A percentile compares a stretch with the other conserved stretches of the same genome.
These are phyloP conservation scores for Oemleria cerasiformis DNA, from an alignment of 306 rosid species.

Conservation along the genomic window DNA sequence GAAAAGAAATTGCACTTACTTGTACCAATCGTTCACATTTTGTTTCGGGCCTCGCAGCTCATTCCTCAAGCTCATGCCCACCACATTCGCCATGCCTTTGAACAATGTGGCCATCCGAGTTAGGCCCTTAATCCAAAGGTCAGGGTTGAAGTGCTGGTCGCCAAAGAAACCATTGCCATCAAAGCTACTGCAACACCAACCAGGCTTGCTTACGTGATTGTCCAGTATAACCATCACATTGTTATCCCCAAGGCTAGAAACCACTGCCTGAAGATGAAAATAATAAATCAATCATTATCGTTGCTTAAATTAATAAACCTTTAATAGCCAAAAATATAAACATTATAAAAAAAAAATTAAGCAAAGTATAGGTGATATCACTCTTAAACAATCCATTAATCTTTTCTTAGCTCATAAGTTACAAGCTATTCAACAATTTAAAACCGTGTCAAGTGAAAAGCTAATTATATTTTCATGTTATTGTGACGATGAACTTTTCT, in stretches of 20 bases:
- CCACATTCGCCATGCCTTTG: conserved; percentile 52
- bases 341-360: background rate
- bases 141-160: conserved; percentile 61
- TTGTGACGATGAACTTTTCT: too few relatives aligned
- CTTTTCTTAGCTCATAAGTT: background rate
- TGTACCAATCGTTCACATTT: conserved; percentile 73
- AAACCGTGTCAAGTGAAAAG: background rate
- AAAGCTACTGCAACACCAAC: conserved; percentile 70
- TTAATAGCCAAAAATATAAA: background rate
- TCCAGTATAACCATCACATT: conserved; percentile 79
- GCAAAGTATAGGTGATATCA: background rate
- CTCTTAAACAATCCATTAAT: background rate
- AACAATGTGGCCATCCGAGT: conserved; percentile 76
- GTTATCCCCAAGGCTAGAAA: conserved; percentile 50
- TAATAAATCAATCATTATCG: background rate
- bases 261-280: conserved; percentile 49
- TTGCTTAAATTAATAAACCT: background rate
- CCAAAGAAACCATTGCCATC: conserved; percentile 85
- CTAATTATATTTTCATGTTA: too few relatives aligned
- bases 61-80: conserved; percentile 86
- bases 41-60: conserved; percentile 86
- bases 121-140: conserved; percentile 64
- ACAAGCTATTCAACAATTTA: background rate
- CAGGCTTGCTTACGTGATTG: conserved; percentile 71
- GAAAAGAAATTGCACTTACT: conserved; percentile 29